phyloP scores from a whole-genome alignment of 768 basidiomycete genomes.

The Tylopilus sp. region DNA sequence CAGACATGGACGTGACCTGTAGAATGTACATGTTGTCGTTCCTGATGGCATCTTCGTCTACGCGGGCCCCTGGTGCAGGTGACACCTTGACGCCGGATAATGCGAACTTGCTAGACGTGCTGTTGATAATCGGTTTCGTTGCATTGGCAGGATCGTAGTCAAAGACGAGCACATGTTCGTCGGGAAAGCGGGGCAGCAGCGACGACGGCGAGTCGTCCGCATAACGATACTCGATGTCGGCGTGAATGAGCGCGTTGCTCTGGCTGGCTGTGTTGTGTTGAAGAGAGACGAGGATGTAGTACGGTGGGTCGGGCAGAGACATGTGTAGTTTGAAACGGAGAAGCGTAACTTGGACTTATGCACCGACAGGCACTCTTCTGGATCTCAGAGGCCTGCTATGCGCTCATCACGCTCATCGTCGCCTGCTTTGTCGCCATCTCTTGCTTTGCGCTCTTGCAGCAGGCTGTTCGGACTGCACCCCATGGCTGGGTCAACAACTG shows the following conservation, averaged over 20 bases:
- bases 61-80: conserved; percentile 69
- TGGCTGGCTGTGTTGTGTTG: conserved; percentile 35
- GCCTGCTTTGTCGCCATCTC: conserved; percentile 59
- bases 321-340: conserved; percentile 1
- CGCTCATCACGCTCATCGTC: conserved; percentile 45
- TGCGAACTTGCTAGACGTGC: conserved; percentile 44
- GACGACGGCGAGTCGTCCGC: conserved; percentile 71
- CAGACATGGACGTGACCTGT: conserved; percentile 51
- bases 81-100: conserved; percentile 61
- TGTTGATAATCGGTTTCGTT: conserved; percentile 46
- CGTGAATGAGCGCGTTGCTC: conserved; percentile 48
- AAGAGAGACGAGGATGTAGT: conserved; percentile 60
- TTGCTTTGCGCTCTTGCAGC: conserved; percentile 60
- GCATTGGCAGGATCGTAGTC: conserved; percentile 53
- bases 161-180: conserved; percentile 73
- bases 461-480: conserved; percentile 66
- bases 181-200: conserved; percentile 53
- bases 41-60: conserved; percentile 43
- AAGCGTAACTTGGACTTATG: conserved; percentile 13
- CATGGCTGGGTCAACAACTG: conserved; percentile 58
- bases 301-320: conserved; percentile 41
- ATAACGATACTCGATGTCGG: conserved; percentile 77
- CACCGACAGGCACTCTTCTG: conserved; percentile 41
- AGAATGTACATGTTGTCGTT: conserved; percentile 76
- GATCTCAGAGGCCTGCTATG: conserved; percentile 53